Percentiles rank a stretch among this genome's conserved stretches.
phyloP scores from a whole-genome alignment of 331 rosid genomes.

The Erythrophleum ivorense region DNA sequence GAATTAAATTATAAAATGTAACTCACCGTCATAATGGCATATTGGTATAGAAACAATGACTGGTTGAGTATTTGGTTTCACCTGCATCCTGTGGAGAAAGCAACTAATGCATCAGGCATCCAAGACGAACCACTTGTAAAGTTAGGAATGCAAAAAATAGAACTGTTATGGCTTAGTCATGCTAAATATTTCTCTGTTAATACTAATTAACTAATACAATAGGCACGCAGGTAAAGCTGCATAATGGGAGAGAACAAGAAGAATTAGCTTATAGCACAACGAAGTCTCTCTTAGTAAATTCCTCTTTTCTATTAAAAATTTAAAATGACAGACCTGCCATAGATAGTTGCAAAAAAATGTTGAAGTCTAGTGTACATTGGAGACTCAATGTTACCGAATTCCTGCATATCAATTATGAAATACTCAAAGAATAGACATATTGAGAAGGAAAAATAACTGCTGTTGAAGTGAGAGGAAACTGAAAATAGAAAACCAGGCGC shows the following conservation, averaged over 20 bases:
- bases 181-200: not conserved
- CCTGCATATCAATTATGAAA: constrained; percentile 59
- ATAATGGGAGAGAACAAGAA: not conserved
- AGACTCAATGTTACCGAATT: constrained; percentile 85
- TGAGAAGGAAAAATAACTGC: not conserved
- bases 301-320: not conserved
- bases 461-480: not conserved
- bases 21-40: constrained; percentile 92
- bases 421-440: not conserved
- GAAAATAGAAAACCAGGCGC: not conserved
- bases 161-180: not conserved
- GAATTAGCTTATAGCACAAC: not conserved
- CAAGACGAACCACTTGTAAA: not conserved
- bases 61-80: constrained; percentile 65
- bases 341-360: constrained; percentile 74
- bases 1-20: constrained; percentile 31
- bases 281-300: not conserved
- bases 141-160: not conserved
- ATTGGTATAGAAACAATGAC: constrained; percentile 80
- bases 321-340: constrained; percentile 62
- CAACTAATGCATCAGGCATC: constrained; percentile 22
- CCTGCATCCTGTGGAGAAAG: constrained; percentile 74
- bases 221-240: not conserved
- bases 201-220: not conserved
- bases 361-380: constrained; percentile 84